A percentile compares a stretch with the other conserved stretches of the same genome.
Conservation (phyloP, 1,284 basidiomycete species). For the Sanguinoderma infundibulare region DNA sequence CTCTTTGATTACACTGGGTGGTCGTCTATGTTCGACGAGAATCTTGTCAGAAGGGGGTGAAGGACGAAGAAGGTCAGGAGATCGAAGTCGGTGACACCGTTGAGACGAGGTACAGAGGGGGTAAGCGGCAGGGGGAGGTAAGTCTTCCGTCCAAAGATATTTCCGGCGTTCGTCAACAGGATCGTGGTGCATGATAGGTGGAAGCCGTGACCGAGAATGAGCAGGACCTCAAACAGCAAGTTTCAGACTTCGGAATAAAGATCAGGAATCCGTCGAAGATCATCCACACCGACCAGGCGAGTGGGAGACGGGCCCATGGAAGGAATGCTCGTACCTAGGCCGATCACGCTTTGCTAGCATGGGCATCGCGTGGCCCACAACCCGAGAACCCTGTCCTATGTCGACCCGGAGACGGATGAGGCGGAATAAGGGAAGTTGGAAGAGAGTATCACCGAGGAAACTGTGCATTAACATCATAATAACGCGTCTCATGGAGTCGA, state of each 20-base stretch:
- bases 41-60: conserved; percentile 4
- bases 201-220: conserved; percentile 24
- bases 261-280: conserved; percentile 34
- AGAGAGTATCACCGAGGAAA: not conserved
- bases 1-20: not conserved
- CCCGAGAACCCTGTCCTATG: conserved; percentile 25
- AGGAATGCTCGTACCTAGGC: not conserved
- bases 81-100: conserved; percentile 31
- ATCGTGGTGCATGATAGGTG: conserved; percentile 14
- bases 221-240: conserved; percentile 19
- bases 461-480: not conserved
- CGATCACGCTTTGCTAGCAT: conserved; percentile 11
- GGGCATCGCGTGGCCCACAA: conserved; percentile 27
- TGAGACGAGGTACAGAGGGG: conserved; percentile 27
- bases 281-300: conserved; percentile 22
- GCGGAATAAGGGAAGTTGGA: not conserved
- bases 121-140: conserved; percentile 30
- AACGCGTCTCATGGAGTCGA: not conserved
- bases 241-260: conserved; percentile 20
- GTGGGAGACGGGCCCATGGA: not conserved
- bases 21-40: not conserved
- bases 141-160: not conserved
- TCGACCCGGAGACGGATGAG: conserved; percentile 4
- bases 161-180: not conserved
- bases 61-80: conserved; percentile 22